Base-by-base conservation (phyloP, 2,329 filamentous ascomycete genomes). In the Diaporthe batatas region DNA sequence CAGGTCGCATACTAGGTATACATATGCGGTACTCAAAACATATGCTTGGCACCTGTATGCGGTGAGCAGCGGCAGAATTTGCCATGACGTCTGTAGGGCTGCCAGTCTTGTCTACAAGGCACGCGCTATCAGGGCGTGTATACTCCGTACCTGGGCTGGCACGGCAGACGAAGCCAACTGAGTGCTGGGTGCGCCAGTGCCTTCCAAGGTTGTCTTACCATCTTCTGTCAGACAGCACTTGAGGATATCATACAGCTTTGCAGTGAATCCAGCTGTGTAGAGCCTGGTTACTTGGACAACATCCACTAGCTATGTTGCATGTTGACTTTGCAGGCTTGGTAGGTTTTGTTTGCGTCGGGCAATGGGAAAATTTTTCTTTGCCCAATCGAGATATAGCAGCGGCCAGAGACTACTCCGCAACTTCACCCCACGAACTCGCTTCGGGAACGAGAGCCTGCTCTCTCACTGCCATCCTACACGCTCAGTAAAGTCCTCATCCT, bases 341-440 rank as follows among this genome's bases (percentile, higher is more conserved):
- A 62, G 49, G 47, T 53, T 53, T 67, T 53, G 62, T 67, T 67
- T 64, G 59, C 42, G 42, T 55, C 36, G 67, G 54, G 67, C 55
- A 29, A 70, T 70, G 68, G 68, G 68, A 70, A 70, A 70, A 70
- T 18, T 70, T 70, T 70, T 70, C 68, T 25, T 53, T 54, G 55
- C 55, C 68, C 68, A 70, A 70, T 62, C 49, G 47, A 70, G 68
- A 54, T 54, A 32, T 59, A 29, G 68, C 47, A 29, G 68, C 47
- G 29, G 55, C 47, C 68, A 62, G 44, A 58, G 47, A 39, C 32
- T 62, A 34, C 68, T 70, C 68, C 68, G 68, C 68, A 70, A 62
- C 68, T 62, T 59, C 68, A 62, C 68, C 55, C 68, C 68, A 70
- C 44, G 55, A 70, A 62, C 68, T 34, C 21, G 57, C 32, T 34